phyloP scores from a whole-genome alignment of 345 rosid species.

The Brassica carinata region DNA sequence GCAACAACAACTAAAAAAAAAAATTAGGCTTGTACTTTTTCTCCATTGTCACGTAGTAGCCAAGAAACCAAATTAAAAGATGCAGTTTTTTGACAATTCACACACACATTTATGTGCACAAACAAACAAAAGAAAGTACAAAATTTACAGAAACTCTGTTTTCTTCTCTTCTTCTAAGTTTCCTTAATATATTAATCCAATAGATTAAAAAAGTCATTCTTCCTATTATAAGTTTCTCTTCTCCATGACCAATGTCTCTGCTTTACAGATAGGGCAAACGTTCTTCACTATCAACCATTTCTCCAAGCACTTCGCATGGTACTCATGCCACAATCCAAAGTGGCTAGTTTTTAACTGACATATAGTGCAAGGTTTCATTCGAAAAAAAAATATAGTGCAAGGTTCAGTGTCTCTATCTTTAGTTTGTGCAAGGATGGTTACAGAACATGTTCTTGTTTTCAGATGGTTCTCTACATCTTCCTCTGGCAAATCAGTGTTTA shows the following conservation, averaged over 20 bases:
- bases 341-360: slow-evolving; percentile 84
- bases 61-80: background rate
- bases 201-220: slow-evolving; percentile 19
- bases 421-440: slow-evolving; percentile 39
- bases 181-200: slow-evolving; percentile 32
- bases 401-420: slow-evolving; percentile 64
- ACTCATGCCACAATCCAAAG: slow-evolving; percentile 84
- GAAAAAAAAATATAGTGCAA: slow-evolving; percentile 60
- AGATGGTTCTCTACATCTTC: slow-evolving; percentile 53
- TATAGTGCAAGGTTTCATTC: slow-evolving; percentile 65
- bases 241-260: slow-evolving; percentile 60
- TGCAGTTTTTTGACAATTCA: background rate
- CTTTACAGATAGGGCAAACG: slow-evolving; percentile 92
- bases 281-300: slow-evolving; percentile 88
- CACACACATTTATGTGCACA: background rate
- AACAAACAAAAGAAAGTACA: background rate
- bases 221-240: slow-evolving; percentile 33
- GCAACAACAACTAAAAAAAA: background rate
- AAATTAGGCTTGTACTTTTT: background rate
- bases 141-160: slow-evolving; percentile 8
- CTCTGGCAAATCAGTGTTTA: slow-evolving; percentile 79
- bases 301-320: slow-evolving; percentile 83
- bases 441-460: slow-evolving; percentile 57
- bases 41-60: background rate
- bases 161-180: slow-evolving; percentile 28